phyloP scores from a whole-genome alignment of 768 basidiomycete genomes.

The Psilocybe cyanescens region DNA sequence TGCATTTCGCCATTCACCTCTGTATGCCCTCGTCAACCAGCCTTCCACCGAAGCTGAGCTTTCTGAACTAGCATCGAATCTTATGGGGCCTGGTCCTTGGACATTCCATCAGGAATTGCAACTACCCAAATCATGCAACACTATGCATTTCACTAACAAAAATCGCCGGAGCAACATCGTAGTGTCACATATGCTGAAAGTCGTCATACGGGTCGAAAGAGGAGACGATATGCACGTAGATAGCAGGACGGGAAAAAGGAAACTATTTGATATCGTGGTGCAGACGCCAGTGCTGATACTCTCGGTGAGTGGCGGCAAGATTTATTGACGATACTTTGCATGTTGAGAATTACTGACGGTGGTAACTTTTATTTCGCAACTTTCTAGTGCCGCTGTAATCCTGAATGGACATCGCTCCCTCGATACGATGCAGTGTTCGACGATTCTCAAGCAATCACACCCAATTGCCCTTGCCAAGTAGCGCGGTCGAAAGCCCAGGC shows the following conservation, averaged over 20 bases:
- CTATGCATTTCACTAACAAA: constrained; percentile 78
- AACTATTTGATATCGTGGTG: constrained; percentile 86
- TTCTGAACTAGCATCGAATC: constrained; percentile 57
- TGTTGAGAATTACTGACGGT: neutral
- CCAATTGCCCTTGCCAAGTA: constrained; percentile 52
- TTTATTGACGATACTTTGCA: neutral
- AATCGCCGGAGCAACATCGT: constrained; percentile 76
- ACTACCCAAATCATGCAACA: constrained; percentile 66
- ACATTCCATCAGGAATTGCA: constrained; percentile 68
- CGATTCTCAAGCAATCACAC: constrained; percentile 33
- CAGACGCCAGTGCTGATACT: constrained; percentile 87
- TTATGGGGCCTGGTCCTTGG: constrained; percentile 91
- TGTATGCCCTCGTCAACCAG: constrained; percentile 52
- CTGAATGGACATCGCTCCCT: constrained; percentile 80
- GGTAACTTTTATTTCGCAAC: neutral
- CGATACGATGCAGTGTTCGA: constrained; percentile 63
- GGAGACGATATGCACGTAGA: constrained; percentile 72
- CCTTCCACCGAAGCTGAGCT: constrained; percentile 43
- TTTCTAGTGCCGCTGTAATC: constrained; percentile 76
- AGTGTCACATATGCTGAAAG: constrained; percentile 78
- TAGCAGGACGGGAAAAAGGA: constrained; percentile 69
- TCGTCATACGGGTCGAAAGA: constrained; percentile 81
- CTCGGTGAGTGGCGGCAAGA: constrained; percentile 57
- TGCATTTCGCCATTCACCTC: constrained; percentile 67
- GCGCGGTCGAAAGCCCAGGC: constrained; percentile 14